Conservation (phyloP, 2,329 filamentous ascomycete genomes). For the Exserohilum rostratum region DNA sequence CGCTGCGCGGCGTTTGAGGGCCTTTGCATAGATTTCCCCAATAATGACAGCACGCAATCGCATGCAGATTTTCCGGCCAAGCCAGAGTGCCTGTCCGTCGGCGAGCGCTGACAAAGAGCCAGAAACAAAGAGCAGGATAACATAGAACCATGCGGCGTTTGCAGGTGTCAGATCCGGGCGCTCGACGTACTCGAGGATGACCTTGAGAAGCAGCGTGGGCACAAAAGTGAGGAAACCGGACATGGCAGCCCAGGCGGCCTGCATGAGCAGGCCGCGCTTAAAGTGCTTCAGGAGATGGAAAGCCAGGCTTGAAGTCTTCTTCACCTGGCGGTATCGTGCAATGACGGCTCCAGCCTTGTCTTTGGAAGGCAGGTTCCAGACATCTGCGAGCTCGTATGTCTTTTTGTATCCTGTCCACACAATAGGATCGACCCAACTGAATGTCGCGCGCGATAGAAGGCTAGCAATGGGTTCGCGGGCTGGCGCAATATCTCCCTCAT, state of each 20-base stretch:
- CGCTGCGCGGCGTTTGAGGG: constrained; percentile 86
- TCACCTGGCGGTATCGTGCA: constrained; percentile 80
- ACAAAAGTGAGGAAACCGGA: constrained; percentile 86
- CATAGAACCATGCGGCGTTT: constrained; percentile 95
- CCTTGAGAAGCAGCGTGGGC: constrained; percentile 87
- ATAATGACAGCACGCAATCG: constrained; percentile 92
- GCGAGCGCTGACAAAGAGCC: constrained; percentile 81
- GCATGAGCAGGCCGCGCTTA: constrained; percentile 73
- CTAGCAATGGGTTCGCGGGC: constrained; percentile 87
- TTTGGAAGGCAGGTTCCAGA: constrained; percentile 88
- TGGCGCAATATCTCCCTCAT: constrained; percentile 86
- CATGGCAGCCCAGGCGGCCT: constrained; percentile 79
- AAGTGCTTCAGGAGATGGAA: constrained; percentile 87
- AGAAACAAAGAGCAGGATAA: constrained; percentile 84
- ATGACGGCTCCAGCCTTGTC: constrained; percentile 87
- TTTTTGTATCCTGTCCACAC: constrained; percentile 88
- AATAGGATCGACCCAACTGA: constrained; percentile 88
- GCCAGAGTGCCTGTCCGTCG: constrained; percentile 87
- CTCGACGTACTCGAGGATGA: constrained; percentile 94
- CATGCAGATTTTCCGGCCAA: constrained; percentile 93
- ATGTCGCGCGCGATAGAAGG: constrained; percentile 84
- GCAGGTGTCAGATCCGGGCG: constrained; percentile 73
- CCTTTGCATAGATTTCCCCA: constrained; percentile 96
- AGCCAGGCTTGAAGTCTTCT: constrained; percentile 78
- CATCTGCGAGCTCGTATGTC: constrained; percentile 79